Conservation (phyloP, 202 grass and related monocot species). For the Musa balbisiana region DNA sequence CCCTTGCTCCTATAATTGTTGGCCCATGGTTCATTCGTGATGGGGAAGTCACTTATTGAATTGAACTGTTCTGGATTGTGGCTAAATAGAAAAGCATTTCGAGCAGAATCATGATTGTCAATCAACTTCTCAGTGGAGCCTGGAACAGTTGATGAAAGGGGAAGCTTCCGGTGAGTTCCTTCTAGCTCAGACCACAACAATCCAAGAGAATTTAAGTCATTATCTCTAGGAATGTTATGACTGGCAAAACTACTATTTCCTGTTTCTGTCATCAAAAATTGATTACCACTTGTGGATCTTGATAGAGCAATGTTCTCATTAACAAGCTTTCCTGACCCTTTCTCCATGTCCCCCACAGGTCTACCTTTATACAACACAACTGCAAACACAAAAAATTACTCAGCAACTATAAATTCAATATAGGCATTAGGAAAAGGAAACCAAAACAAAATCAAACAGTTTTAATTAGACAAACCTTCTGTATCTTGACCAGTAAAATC, state of each 20-base stretch:
- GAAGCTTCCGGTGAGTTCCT: slow-evolving; percentile 13
- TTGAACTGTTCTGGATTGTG: slow-evolving; percentile 39
- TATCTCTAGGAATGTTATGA: slow-evolving; percentile 6
- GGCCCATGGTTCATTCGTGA: slow-evolving; percentile 36
- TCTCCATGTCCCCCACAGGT: slow-evolving; percentile 46
- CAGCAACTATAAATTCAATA: background rate
- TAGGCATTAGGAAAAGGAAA: background rate
- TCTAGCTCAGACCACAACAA: slow-evolving; percentile 26
- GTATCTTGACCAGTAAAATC: slow-evolving; percentile 51
- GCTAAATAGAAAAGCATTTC: slow-evolving; percentile 42
- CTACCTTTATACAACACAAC: slow-evolving; percentile 75
- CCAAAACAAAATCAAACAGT: background rate
- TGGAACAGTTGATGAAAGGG: slow-evolving; percentile 23
- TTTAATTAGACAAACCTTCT: slow-evolving; percentile 54
- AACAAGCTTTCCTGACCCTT: slow-evolving; percentile 35
- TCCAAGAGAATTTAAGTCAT: slow-evolving; percentile 24
- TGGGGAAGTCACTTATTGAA: slow-evolving; percentile 39
- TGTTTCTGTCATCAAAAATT: background rate
- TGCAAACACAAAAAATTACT: slow-evolving; percentile 25
- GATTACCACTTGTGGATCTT: slow-evolving; percentile 27
- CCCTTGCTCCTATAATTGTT: slow-evolving; percentile 42
- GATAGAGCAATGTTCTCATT: slow-evolving; percentile 24
- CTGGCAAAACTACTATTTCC: background rate
- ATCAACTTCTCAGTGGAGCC: slow-evolving; percentile 34
- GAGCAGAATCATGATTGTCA: slow-evolving; percentile 33